Conservation (phyloP, 1,284 basidiomycete genomes). For the Ceratobasidium sp. region DNA sequence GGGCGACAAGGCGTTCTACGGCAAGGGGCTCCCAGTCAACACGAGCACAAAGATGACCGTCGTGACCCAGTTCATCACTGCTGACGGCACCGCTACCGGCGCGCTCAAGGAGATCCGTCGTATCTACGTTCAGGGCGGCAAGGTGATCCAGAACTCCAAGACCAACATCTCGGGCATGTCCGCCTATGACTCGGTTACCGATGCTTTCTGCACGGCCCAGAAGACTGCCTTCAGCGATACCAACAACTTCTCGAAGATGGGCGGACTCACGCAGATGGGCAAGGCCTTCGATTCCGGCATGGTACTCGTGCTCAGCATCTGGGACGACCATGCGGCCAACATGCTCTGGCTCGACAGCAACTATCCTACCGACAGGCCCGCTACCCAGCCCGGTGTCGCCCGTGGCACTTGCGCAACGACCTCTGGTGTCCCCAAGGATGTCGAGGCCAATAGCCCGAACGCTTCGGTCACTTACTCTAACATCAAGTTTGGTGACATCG, state of each 20-base stretch:
- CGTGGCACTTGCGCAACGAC: conserved; percentile 65
- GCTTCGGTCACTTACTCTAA: conserved; percentile 64
- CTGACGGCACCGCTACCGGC: conserved; percentile 60
- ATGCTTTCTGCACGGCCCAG: conserved; percentile 58
- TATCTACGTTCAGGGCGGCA: conserved; percentile 64
- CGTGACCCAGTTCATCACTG: conserved; percentile 66
- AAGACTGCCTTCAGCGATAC: conserved; percentile 59
- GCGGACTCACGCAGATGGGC: conserved; percentile 61
- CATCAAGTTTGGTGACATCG: conserved; percentile 66
- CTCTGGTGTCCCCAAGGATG: conserved; percentile 60
- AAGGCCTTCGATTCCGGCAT: conserved; percentile 60
- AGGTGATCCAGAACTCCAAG: conserved; percentile 62
- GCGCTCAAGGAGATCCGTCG: conserved; percentile 63
- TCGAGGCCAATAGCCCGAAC: conserved; percentile 54
- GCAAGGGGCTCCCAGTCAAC: conserved; percentile 57
- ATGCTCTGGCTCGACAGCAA: conserved; percentile 71
- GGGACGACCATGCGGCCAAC: conserved; percentile 66
- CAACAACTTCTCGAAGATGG: conserved; percentile 60
- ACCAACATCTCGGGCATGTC: conserved; percentile 52
- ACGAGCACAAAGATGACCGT: conserved; percentile 62
- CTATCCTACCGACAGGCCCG: conserved; percentile 61
- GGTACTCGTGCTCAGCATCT: conserved; percentile 65
- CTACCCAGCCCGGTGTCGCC: conserved; percentile 61
- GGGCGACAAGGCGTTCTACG: conserved; percentile 62
- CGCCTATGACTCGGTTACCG: conserved; percentile 57